Evolutionary conservation across 1,284 basidiomycete genomes (phyloP).

Genomic region (Puccinia sorghi): DNA sequence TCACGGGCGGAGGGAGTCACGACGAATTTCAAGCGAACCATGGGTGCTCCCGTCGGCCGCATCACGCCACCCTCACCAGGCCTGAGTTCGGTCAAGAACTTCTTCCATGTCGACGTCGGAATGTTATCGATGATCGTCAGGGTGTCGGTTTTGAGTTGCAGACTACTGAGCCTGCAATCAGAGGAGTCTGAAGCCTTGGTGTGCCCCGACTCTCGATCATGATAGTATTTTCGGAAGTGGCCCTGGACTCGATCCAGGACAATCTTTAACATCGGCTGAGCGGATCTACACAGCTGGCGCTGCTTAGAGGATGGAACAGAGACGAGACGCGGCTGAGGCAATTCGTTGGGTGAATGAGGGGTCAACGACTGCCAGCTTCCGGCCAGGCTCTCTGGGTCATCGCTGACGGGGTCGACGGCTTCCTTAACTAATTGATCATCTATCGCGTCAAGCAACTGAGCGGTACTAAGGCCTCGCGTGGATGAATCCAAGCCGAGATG

Average conservation of each 20-base stretch:
- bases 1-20: slow-evolving; percentile 71
- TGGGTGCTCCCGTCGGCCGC: slow-evolving; percentile 83
- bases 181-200: slow-evolving; percentile 51
- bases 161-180: slow-evolving; percentile 60
- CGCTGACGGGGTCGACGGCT: neutral
- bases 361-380: slow-evolving; percentile 45
- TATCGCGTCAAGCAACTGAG: slow-evolving; percentile 79
- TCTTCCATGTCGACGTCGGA: slow-evolving; percentile 97
- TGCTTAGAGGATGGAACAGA: slow-evolving; percentile 27
- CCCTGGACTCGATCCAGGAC: slow-evolving; percentile 68
- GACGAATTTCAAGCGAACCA: slow-evolving; percentile 82
- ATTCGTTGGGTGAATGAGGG: slow-evolving; percentile 15
- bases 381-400: slow-evolving; percentile 31
- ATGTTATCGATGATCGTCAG: slow-evolving; percentile 83
- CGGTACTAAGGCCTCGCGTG: slow-evolving; percentile 68
- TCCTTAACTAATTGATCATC: slow-evolving; percentile 72
- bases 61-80: slow-evolving; percentile 79
- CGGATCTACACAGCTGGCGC: slow-evolving; percentile 31
- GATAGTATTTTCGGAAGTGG: slow-evolving; percentile 52
- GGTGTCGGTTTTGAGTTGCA: slow-evolving; percentile 68
- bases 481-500: slow-evolving; percentile 76
- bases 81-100: slow-evolving; percentile 83
- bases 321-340: neutral
- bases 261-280: slow-evolving; percentile 70
- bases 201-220: neutral